phyloP scores from a whole-genome alignment of 208 protist genomes.

The Leishmania martiniquensis region DNA sequence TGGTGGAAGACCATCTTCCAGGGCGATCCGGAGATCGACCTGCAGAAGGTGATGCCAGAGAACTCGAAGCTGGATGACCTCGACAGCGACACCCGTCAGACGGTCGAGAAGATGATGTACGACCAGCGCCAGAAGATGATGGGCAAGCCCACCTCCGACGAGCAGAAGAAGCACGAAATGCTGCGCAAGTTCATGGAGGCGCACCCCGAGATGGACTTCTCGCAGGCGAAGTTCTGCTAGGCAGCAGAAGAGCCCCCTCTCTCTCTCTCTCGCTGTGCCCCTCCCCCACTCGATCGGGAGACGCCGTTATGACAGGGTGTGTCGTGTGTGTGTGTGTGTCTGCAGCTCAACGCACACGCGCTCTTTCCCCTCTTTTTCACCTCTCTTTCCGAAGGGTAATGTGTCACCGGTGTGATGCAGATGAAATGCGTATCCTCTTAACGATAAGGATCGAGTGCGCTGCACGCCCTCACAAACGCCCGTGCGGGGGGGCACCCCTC shows the following conservation, averaged over 20 bases:
- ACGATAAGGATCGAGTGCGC: no score
- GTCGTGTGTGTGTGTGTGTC: not conserved
- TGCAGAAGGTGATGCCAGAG: conserved; percentile 95
- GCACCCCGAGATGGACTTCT: conserved; percentile 97
- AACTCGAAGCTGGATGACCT: conserved; percentile 96
- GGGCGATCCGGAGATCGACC: conserved; percentile 91
- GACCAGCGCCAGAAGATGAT: conserved; percentile 95
- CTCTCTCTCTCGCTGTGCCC: not conserved
- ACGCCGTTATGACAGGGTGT: not conserved
- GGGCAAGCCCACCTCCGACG: conserved; percentile 94
- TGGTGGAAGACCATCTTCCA: conserved; percentile 93
- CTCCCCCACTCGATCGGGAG: not conserved
- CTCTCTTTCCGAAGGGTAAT: not conserved
- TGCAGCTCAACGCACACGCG: not conserved
- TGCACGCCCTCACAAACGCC: no score
- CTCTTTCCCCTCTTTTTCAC: not conserved
- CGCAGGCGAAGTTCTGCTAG: conserved; percentile 94
- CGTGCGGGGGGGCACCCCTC: no score
- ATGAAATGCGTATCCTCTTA: no score
- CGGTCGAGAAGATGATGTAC: conserved; percentile 97
- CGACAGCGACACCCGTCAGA: conserved; percentile 93
- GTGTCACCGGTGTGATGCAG: no score
- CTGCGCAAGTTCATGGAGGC: conserved; percentile 94
- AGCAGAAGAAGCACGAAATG: conserved; percentile 95
- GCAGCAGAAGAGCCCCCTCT: not conserved